Percentiles rank a stretch among this genome's conserved stretches.
Conservation (phyloP, 768 basidiomycete species). For the Rubroboletus pulcherrimus region DNA sequence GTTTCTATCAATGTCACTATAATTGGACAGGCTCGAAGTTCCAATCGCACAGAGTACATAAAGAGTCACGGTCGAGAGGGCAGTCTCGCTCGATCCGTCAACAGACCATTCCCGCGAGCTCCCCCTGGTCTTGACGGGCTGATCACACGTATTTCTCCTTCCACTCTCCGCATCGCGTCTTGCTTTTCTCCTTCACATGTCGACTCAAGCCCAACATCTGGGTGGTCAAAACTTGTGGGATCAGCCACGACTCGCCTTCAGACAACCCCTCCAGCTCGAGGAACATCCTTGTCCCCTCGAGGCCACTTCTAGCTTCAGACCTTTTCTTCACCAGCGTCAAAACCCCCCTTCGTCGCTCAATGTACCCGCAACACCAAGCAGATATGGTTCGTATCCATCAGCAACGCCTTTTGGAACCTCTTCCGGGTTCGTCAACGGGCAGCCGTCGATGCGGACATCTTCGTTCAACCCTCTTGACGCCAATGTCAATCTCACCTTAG, state of each 20-base stretch:
- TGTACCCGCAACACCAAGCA: background rate
- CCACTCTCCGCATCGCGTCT: background rate
- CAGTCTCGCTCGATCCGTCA: background rate
- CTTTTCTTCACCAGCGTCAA: conserved; percentile 12
- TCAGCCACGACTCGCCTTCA: conserved; percentile 10
- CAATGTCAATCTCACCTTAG: conserved; percentile 4
- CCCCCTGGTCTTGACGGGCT: conserved; percentile 1
- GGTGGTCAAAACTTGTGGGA: conserved; percentile 17
- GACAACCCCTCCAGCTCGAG: conserved; percentile 27
- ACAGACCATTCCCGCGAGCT: background rate
- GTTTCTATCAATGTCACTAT: background rate
- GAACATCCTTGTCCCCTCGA: conserved; percentile 23
- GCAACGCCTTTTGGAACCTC: conserved; percentile 10
- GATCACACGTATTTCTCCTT: background rate
- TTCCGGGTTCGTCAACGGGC: conserved; percentile 9
- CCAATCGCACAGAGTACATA: conserved; percentile 4
- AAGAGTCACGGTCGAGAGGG: background rate
- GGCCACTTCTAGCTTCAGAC: background rate
- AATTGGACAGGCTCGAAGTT: background rate
- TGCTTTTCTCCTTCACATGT: conserved; percentile 17
- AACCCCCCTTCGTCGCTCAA: conserved; percentile 1
- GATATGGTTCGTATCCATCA: conserved; percentile 13
- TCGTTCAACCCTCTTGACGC: conserved; percentile 8
- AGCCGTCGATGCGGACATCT: conserved; percentile 7
- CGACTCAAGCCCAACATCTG: conserved; percentile 17